Evolutionary conservation across 108 stramenopile species (phyloP), one percentile per base, ranked within the genome.

Genomic region (Tribonema minus): DNA sequence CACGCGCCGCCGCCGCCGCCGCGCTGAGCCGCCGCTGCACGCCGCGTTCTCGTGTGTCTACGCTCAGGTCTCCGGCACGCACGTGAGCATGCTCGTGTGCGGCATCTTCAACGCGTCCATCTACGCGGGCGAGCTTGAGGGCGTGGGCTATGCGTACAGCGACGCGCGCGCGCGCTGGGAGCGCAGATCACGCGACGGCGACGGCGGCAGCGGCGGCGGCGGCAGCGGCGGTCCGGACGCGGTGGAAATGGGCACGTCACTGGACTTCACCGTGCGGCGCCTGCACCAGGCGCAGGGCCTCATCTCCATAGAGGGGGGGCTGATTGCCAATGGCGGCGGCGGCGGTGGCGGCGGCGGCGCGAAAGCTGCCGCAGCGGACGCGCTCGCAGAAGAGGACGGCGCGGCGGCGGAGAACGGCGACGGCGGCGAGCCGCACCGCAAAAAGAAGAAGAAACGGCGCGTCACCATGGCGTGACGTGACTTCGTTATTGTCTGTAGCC

Each of bases 31-130:
- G n/a, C n/a, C n/a, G n/a, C n/a, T n/a, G n/a, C n/a, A n/a, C n/a
- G n/a, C n/a, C 46, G 46, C 46, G 20, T 54, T 9, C 46, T 15
- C 46, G 9, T 20, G 9, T 54, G 15, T 54, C 46, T 54, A 58
- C 15, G 0, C 29, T 2, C 26, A 80, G 79, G 79, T 80, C 12
- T 70, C 70, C 7, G 59, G 40, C 0, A 80, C 79, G 3, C 79
- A 80, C 70, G 70, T 80, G 40, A 67, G 63, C 26, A 71, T 80
- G 70, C 79, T 80, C 25, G 79, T 80, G 7, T 71, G 70, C 39
- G 79, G 79, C 6, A 64, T 80, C 27, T 80, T 80, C 33, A 80
- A 80, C 64, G 79, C 79, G 35, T 70, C 79, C 25, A 5, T 62
- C 9, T n/a, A 30, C 30, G 61, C 61, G 29, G 30, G 7, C 6